Evolutionary conservation across 331 rosid species (phyloP), one percentile per base, ranked within the genome.

Genomic region (Quercus tomentella): DNA sequence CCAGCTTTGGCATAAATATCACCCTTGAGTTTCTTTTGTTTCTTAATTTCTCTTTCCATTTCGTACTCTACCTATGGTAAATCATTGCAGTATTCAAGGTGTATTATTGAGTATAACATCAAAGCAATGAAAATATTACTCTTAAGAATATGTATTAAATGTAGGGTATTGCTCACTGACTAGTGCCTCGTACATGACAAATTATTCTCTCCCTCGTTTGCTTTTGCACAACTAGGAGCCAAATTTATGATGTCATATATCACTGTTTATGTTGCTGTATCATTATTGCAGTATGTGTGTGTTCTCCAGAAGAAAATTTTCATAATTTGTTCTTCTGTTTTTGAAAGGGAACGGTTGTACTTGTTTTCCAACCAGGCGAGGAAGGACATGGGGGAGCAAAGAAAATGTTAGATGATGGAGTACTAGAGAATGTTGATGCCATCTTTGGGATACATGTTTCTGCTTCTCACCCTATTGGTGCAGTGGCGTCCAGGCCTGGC

Each of bases 321-420:
- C 26, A 33, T 18, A 33, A 20, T n/a, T 41, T n/a, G 49, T 80
- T 33, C 52, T 61, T 76, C 6, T 63, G 80, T 73, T 73, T 66
- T 55, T 62, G 63, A 33, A 67, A 89, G 97, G 97, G 96, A 80
- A 89, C 97, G 31, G 83, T 88, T 23, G 84, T 92, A 74, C 96
- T 92, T 83, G 89, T 91, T 85, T 92, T 92, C 85, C 96, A 91
- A 88, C 97, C 95, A 31, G 95, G 93, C 49, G 97, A 92, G 87
- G 96, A 90, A 88, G 96, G 97, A 76, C 82, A 90, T 62, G 87
- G 81, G n/a, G 97, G 97, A 80, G 97, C 93, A 54, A 89, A 88
- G 87, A 77, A 75, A 85, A 80, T 92, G 78, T 35, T 92, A 79
- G 92, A 88, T 22, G 73, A 84, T 4, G 93, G 93, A 26, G 91